A percentile compares a stretch with the other conserved stretches of the same genome.
Conservation (phyloP, 768 basidiomycete genomes). For the Russula earlei region DNA sequence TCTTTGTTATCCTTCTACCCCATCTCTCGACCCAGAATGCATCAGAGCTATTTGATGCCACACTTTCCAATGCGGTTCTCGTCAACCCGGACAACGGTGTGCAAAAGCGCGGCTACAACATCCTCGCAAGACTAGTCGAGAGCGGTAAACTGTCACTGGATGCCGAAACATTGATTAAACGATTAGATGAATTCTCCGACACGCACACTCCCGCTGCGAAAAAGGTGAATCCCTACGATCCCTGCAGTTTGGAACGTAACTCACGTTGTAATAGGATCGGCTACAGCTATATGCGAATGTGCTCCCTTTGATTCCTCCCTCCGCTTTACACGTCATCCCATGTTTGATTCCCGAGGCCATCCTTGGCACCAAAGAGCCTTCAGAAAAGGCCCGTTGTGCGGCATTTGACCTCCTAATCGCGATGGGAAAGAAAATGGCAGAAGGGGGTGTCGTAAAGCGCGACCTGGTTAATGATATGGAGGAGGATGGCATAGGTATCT, state of each 20-base stretch:
- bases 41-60: slow-evolving; percentile 55
- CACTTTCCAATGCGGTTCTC: slow-evolving; percentile 57
- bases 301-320: slow-evolving; percentile 56
- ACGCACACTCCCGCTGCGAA: slow-evolving; percentile 78
- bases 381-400: slow-evolving; percentile 79
- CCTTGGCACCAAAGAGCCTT: slow-evolving; percentile 92
- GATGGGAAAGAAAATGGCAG: slow-evolving; percentile 88
- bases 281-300: slow-evolving; percentile 64
- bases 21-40: slow-evolving; percentile 56
- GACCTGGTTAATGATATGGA: slow-evolving; percentile 78
- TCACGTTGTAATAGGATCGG: slow-evolving; percentile 54
- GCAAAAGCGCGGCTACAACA: slow-evolving; percentile 93
- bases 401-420: slow-evolving; percentile 85
- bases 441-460: slow-evolving; percentile 75
- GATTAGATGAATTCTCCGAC: slow-evolving; percentile 54
- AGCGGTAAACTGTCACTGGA: slow-evolving; percentile 40
- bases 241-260: not conserved
- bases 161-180: slow-evolving; percentile 50
- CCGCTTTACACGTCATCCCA: slow-evolving; percentile 74
- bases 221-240: slow-evolving; percentile 40
- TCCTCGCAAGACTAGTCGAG: slow-evolving; percentile 67
- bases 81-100: slow-evolving; percentile 75
- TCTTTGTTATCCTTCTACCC: slow-evolving; percentile 77
- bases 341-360: slow-evolving; percentile 90
- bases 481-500: slow-evolving; percentile 39